Base-by-base conservation (phyloP, 2,329 filamentous ascomycete species). In the Nannizziopsis arthrosporioides region DNA sequence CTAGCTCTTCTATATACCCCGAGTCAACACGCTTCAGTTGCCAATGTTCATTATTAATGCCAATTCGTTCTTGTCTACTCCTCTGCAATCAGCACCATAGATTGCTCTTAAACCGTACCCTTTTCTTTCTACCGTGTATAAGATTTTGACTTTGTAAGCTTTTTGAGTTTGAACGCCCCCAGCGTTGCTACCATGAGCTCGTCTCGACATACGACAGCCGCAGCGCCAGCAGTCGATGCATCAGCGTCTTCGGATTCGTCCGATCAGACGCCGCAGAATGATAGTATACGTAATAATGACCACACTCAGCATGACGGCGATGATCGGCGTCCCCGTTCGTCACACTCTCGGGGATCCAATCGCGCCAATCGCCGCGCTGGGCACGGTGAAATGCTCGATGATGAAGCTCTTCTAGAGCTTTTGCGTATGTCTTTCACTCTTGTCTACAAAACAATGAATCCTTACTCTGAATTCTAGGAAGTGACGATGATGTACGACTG, bases 281-380 rank as follows among this genome's bases (percentile, higher is more conserved):
- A 65, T 63, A 68, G 40, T 59, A 66, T 49, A 67, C 68, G 50
- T 62, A 62, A n/a, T n/a, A n/a, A 11, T 64, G 57, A 44, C 65
- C 61, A 39, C 63, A 41, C n/a, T 17, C 18, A n/a, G n/a, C 22
- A 41, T 41, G 43, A 15, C 17, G 3, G 11, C 41, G 9, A 44
- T 18, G 11, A 36, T 36, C 34, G 34, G 34, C 15, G 15, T 7
- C 22, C 22, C 3, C 22, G 22, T 27, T 27, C 22, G 3, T 27
- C 22, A 27, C 22, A 11, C 35, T 14, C n/a, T 10, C n/a, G 35
- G 3, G 43, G 39, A 39, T 38, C 35, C 14, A 14, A 38, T 1
- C n/a, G 14, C 2, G 30, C 34, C 18, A 36, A 45, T 3, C 32
- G 30, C 30, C 18, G 32, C 10, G 32, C 37, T 32, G 34, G n/a